Base-by-base conservation (phyloP, 1,284 basidiomycete species). In the Naganishia albida region DNA sequence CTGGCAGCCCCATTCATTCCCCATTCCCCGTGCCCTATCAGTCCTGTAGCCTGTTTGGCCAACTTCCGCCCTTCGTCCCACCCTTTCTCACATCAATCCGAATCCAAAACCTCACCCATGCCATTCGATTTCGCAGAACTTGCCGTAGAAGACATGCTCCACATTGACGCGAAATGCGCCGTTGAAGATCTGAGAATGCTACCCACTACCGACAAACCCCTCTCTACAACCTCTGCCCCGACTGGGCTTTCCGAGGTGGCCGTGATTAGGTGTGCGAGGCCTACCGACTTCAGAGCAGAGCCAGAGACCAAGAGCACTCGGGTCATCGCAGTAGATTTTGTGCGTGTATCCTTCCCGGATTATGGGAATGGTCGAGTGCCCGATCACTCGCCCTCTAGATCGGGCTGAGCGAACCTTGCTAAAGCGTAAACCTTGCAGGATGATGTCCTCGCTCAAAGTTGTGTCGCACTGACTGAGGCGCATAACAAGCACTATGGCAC, bases 301-400 rank as follows among this genome's bases (percentile, higher is more conserved):
- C 51, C 43, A 20, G 7, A 18, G 20, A 7, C 43, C 8, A 26
- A 67, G 50, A 73, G 73, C 42, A 55, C 46, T 10, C 48, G 74
- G 15, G 68, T 77, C 44, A 74, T 77, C 30, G 73, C 71, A 1
- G 65, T 77, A 39, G 75, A 77, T 53, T 72, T 75, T 54, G 63
- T 65, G 46, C 18, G 39, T 23, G 2, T 2, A 28, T 10, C 38
- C 4, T 4, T 34, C 10, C 34, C 4, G 10, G 34, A 4, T 34
- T 34, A 4, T 4, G 34, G 34, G 34, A 4, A 34, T n/a, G n/a
- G n/a, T n/a, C n/a, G n/a, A n/a, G n/a, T n/a, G n/a, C n/a, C n/a
- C n/a, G n/a, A n/a, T n/a, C n/a, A n/a, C n/a, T n/a, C n/a, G n/a
- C n/a, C n/a, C n/a, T n/a, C n/a, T n/a, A n/a, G n/a, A n/a, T n/a